Evolutionary conservation across 1,139 yeast species (phyloP).

Genomic region (Torulaspora globosa): DNA sequence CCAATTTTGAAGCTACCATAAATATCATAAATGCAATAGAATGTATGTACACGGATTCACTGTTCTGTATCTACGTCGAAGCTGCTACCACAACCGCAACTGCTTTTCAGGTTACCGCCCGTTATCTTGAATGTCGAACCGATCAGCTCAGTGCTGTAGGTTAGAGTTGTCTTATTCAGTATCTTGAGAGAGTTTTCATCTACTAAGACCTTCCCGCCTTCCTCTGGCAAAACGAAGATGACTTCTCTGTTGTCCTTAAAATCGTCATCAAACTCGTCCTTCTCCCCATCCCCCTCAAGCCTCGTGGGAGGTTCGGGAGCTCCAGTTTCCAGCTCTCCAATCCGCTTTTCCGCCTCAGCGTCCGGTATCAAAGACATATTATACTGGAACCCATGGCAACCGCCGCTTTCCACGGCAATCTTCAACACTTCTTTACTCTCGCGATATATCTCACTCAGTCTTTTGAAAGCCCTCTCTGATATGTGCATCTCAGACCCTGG

Average conservation of each 20-base stretch:
- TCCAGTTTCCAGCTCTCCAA: conserved; percentile 3
- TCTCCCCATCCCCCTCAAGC: conserved; percentile 47
- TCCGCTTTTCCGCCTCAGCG: conserved; percentile 33
- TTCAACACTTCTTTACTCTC: conserved; percentile 57
- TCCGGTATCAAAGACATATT: conserved; percentile 59
- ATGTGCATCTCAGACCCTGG: conserved; percentile 38
- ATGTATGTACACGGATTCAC: conserved; percentile 1
- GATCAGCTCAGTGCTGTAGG: conserved; percentile 86
- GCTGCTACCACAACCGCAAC: conserved; percentile 96
- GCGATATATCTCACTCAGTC: conserved; percentile 53
- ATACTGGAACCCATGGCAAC: conserved; percentile 97
- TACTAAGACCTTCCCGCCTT: conserved; percentile 49
- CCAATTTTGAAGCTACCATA: conserved; percentile 1
- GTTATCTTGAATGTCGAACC: conserved; percentile 91
- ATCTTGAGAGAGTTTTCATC: conserved; percentile 81
- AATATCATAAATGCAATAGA: conserved; percentile 3
- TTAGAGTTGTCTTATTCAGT: conserved; percentile 79
- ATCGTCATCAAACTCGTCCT: conserved; percentile 63
- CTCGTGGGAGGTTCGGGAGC: conserved; percentile 26
- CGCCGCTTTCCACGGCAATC: conserved; percentile 91
- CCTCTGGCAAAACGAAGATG: conserved; percentile 24
- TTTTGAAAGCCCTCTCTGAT: conserved; percentile 47
- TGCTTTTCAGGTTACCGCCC: conserved; percentile 81
- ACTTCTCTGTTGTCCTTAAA: conserved; percentile 21
- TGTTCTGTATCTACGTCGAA: conserved; percentile 55